phyloP scores from a whole-genome alignment of 352 stramenopile genomes.

The Phytophthora hybrid region DNA sequence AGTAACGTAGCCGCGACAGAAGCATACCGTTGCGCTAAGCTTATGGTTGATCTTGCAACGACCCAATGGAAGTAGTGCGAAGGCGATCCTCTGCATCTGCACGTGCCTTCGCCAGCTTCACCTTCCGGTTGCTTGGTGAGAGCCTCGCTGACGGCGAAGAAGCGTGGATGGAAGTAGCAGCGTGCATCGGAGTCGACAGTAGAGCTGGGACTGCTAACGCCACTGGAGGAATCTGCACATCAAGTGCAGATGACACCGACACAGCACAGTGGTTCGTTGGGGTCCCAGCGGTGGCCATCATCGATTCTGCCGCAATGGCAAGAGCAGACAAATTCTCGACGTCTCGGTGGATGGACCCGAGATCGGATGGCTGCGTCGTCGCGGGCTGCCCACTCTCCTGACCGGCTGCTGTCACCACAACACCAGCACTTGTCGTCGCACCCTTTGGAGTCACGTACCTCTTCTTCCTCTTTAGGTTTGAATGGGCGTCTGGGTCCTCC shows the following conservation, averaged over 20 bases:
- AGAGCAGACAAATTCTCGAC: conserved; percentile 24
- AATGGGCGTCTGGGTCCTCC: conserved; percentile 65
- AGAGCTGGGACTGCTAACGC: neutral
- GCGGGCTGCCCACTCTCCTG: neutral
- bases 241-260: conserved; percentile 18
- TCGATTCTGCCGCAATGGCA: conserved; percentile 25
- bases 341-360: neutral
- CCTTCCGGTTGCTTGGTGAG: conserved; percentile 62
- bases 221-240: conserved; percentile 32
- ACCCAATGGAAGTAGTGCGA: conserved; percentile 50
- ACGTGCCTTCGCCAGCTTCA: conserved; percentile 40
- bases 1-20: neutral
- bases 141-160: conserved; percentile 34
- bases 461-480: conserved; percentile 73
- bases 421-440: neutral
- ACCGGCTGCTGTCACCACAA: conserved; percentile 4
- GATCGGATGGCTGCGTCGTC: neutral
- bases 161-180: conserved; percentile 15
- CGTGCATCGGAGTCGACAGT: conserved; percentile 49
- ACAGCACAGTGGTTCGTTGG: neutral
- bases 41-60: conserved; percentile 43
- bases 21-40: neutral
- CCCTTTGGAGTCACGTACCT: conserved; percentile 41
- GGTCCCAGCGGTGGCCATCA: conserved; percentile 3
- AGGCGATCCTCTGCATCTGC: conserved; percentile 35